Evolutionary conservation across 2,329 filamentous ascomycete species (phyloP).

Genomic region (Lachnellula willkommii): DNA sequence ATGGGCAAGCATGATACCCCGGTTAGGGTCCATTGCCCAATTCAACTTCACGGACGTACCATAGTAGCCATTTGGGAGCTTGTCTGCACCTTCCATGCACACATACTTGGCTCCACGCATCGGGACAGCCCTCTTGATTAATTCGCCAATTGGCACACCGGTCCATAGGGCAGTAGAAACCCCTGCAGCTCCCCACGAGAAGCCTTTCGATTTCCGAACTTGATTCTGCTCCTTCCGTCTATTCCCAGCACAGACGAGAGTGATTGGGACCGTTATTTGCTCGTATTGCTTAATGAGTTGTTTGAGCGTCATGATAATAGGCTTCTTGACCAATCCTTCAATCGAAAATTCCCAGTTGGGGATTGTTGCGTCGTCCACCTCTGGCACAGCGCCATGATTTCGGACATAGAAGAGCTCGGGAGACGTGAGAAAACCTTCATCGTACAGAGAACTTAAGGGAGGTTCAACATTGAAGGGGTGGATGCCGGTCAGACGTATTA

Average conservation of each 20-base stretch:
- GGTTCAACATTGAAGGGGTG: conserved; percentile 92
- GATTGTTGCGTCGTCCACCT: conserved; percentile 65
- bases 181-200: conserved; percentile 88
- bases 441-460: conserved; percentile 70
- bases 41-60: conserved; percentile 83
- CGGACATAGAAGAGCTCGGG: conserved; percentile 87
- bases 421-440: conserved; percentile 78
- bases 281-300: conserved; percentile 71
- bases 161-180: conserved; percentile 86
- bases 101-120: conserved; percentile 70
- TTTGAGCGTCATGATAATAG: conserved; percentile 64
- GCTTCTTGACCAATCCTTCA: conserved; percentile 76
- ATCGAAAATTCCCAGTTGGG: conserved; percentile 77
- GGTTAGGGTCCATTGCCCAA: conserved; percentile 79
- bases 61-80: conserved; percentile 81
- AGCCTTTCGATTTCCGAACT: conserved; percentile 85
- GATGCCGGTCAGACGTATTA: conserved; percentile 81
- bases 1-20: conserved; percentile 80
- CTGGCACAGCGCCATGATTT: conserved; percentile 81
- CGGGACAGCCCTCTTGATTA: conserved; percentile 64
- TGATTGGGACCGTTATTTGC: conserved; percentile 80
- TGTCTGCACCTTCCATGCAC: conserved; percentile 87
- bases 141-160: conserved; percentile 67
- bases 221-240: conserved; percentile 89
- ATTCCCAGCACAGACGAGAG: conserved; percentile 88